Conservation (phyloP, 2,329 filamentous ascomycete genomes). For the Apiospora phragmitis region DNA sequence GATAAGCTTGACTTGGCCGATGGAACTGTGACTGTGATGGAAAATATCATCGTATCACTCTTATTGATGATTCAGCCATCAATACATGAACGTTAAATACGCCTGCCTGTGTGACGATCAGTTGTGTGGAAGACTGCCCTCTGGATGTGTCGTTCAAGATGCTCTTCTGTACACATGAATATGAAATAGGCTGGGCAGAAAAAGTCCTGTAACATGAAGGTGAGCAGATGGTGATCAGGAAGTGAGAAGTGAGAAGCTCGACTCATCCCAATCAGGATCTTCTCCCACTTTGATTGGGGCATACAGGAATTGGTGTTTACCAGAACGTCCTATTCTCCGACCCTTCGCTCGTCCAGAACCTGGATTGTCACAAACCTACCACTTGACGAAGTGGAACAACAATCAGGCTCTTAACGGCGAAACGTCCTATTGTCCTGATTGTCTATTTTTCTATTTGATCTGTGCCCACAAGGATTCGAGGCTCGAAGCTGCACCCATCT, state of each 20-base stretch:
- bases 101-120: neutral
- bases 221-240: too few relatives aligned
- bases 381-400: neutral
- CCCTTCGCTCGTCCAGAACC: neutral
- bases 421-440: neutral
- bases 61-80: neutral
- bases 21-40: neutral
- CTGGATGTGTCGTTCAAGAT: neutral
- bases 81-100: neutral
- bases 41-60: neutral
- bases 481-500: neutral
- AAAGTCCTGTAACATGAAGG: neutral
- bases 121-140: neutral
- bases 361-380: neutral
- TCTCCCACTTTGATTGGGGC: neutral
- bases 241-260: neutral
- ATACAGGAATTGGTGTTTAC: neutral
- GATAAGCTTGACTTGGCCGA: neutral
- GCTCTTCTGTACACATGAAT: neutral
- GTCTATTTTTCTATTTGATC: neutral
- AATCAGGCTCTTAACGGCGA: neutral
- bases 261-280: neutral
- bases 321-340: neutral
- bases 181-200: neutral
- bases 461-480: neutral